These are phyloP conservation scores for Chrysoporthe austroafricana DNA, from an alignment of 2,329 filamentous ascomycete genomes.

Conservation along the genomic window DNA sequence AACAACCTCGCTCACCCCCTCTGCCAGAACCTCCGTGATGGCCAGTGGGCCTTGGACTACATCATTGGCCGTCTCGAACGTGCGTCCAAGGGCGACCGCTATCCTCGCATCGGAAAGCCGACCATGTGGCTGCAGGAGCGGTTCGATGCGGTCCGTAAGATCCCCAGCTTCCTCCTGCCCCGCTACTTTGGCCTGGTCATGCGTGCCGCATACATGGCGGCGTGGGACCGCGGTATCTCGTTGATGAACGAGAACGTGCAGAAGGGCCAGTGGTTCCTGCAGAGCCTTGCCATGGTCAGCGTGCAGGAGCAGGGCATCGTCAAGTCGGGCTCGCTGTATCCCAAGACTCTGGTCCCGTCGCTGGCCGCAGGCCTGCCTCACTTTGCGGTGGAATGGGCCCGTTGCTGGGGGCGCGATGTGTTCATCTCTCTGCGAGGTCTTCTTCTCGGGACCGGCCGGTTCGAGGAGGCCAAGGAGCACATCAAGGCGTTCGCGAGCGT, in stretches of 20 bases:
- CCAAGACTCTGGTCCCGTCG: constrained; percentile 79
- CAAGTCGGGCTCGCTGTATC: constrained; percentile 89
- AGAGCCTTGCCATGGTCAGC: constrained; percentile 87
- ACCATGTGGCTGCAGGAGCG: constrained; percentile 81
- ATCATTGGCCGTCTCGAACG: constrained; percentile 77
- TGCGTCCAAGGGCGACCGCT: constrained; percentile 65
- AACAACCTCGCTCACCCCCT: constrained; percentile 93
- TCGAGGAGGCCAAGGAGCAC: constrained; percentile 87
- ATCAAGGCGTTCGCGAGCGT: constrained; percentile 95
- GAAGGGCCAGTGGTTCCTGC: constrained; percentile 84
- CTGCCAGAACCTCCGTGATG: constrained; percentile 88
- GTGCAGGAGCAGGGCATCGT: constrained; percentile 88
- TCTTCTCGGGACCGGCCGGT: constrained; percentile 88
- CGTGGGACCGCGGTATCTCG: constrained; percentile 75
- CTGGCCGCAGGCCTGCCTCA: constrained; percentile 92
- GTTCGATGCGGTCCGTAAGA: constrained; percentile 80
- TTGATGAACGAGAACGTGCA: constrained; percentile 79
- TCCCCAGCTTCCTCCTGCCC: constrained; percentile 88
- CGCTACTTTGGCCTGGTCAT: constrained; percentile 92
- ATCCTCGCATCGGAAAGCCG: constrained; percentile 65
- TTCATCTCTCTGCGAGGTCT: constrained; percentile 94
- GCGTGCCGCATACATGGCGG: constrained; percentile 84
- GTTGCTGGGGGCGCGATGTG: constrained; percentile 96
- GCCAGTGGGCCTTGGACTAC: constrained; percentile 92
- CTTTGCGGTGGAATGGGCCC: constrained; percentile 90